Conservation (phyloP, 2,329 filamentous ascomycete genomes). For the Dactylellina drechsleri region DNA sequence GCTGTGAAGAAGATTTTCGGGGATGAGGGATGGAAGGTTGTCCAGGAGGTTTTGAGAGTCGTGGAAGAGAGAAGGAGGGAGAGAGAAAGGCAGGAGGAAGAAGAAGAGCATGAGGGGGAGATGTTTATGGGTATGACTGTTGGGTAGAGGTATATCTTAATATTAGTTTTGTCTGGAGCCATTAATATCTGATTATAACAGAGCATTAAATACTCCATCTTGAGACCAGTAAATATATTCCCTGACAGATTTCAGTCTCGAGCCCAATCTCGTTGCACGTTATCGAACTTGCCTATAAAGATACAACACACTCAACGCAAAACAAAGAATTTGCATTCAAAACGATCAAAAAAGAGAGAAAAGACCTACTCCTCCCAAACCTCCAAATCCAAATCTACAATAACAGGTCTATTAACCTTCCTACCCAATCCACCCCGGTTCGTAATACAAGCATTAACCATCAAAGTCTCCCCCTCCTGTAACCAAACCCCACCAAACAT, state of each 20-base stretch:
- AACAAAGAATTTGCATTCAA: neutral
- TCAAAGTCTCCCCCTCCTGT: constrained; percentile 44
- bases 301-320: constrained; percentile 35
- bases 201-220: too few species aligned
- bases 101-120: neutral
- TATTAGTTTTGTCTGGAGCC: neutral
- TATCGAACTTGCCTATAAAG: neutral
- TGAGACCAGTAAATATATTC: too few species aligned
- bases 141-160: neutral
- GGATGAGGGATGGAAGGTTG: neutral
- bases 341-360: neutral
- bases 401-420: constrained; percentile 30
- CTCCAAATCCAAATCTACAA: constrained; percentile 45
- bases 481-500: constrained; percentile 51
- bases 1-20: neutral
- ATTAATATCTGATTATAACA: neutral
- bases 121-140: neutral
- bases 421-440: constrained; percentile 11
- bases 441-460: constrained; percentile 42
- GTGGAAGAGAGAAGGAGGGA: neutral
- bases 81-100: neutral
- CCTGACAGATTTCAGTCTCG: too few species aligned
- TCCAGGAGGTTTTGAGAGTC: neutral
- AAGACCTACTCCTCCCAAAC: constrained; percentile 23
- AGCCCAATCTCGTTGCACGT: too few species aligned